A percentile compares a stretch with the other conserved stretches of the same genome.
phyloP scores from a whole-genome alignment of 176 grass and related monocot species.

The Phyllostachys edulis region DNA sequence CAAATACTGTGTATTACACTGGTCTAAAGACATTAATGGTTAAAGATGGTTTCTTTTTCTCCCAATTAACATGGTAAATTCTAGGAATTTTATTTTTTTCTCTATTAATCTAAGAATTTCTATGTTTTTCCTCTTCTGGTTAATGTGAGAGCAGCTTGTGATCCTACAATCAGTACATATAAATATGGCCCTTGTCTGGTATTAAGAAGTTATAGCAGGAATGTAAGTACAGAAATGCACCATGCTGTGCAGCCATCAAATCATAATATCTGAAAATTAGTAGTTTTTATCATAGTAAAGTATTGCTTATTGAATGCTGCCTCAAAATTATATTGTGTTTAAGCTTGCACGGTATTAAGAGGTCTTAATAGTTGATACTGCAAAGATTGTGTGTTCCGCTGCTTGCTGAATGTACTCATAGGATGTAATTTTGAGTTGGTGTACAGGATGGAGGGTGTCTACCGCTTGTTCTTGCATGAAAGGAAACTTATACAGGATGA shows the following conservation, averaged over 20 bases:
- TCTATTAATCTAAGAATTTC: neutral
- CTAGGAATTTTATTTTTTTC: neutral
- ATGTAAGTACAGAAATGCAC: neutral
- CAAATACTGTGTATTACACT: neutral
- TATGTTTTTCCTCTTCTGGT: neutral
- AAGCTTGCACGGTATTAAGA: neutral
- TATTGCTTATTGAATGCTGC: neutral
- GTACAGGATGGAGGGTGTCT: slow-evolving; percentile 79
- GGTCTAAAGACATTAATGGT: neutral
- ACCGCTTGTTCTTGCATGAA: slow-evolving; percentile 75
- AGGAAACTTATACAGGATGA: slow-evolving; percentile 58
- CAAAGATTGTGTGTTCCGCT: neutral
- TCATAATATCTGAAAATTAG: neutral
- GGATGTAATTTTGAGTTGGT: slow-evolving; percentile 21
- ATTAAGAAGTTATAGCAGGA: neutral
- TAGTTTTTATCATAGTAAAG: neutral
- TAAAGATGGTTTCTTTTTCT: neutral
- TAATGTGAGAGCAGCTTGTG: neutral
- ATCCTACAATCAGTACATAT: neutral
- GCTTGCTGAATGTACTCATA: neutral
- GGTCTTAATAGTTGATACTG: neutral
- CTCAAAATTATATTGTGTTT: neutral
- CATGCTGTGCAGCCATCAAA: neutral
- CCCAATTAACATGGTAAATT: neutral
- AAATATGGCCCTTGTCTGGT: neutral